Evolutionary conservation across 441 rosid species (phyloP).

Genomic region (Adansonia grandidieri): DNA sequence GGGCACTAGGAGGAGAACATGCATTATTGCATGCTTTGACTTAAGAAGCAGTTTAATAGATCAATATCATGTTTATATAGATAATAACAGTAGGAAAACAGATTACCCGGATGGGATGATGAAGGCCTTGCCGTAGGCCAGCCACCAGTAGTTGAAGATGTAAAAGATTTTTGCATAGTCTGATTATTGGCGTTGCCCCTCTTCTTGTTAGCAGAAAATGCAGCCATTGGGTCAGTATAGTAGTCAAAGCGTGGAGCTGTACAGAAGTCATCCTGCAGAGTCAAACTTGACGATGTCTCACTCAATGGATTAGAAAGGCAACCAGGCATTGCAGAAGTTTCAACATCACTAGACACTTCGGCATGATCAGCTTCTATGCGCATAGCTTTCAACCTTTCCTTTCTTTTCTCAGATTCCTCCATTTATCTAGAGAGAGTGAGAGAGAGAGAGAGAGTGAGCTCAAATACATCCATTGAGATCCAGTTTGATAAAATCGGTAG

Average conservation of each 20-base stretch:
- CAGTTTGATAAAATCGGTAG: background rate
- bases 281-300: conserved; percentile 40
- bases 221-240: conserved; percentile 85
- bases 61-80: background rate
- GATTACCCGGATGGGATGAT: conserved; percentile 44
- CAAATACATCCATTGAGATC: background rate
- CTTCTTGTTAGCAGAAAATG: conserved; percentile 63
- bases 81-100: background rate
- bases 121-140: conserved; percentile 30
- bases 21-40: background rate
- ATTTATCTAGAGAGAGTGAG: conserved; percentile 30
- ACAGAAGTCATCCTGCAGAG: conserved; percentile 34
- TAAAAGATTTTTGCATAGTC: conserved; percentile 34
- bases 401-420: conserved; percentile 81
- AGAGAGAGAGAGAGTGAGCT: background rate
- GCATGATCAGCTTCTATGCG: conserved; percentile 63
- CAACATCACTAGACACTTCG: conserved; percentile 40
- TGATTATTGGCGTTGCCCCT: conserved; percentile 38
- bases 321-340: conserved; percentile 38
- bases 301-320: conserved; percentile 72
- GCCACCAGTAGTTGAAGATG: conserved; percentile 30
- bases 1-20: background rate
- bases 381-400: conserved; percentile 70
- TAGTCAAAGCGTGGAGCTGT: conserved; percentile 66
- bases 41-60: conserved; percentile 2